Evolutionary conservation across 1,284 basidiomycete genomes (phyloP).

Genomic region (Heterobasidion irregulare): DNA sequence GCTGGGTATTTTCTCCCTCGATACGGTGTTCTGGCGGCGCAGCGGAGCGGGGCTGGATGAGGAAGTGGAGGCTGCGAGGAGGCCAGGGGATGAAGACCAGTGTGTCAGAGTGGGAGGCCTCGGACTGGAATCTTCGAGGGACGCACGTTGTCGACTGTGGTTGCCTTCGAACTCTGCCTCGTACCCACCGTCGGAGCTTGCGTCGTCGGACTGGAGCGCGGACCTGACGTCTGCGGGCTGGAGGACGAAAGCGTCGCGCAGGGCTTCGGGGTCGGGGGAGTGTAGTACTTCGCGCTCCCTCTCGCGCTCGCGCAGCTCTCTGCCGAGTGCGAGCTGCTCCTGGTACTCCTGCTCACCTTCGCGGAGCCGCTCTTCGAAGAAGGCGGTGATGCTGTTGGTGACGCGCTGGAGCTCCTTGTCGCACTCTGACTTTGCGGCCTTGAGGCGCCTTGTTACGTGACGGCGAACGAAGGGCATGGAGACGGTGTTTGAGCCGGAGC

Average conservation of each 20-base stretch:
- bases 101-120: conserved; percentile 39
- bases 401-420: conserved; percentile 92
- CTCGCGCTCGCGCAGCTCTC: conserved; percentile 25
- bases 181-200: conserved; percentile 71
- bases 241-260: conserved; percentile 52
- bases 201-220: conserved; percentile 55
- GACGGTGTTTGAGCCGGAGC: conserved; percentile 59
- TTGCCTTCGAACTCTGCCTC: conserved; percentile 65
- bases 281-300: conserved; percentile 40
- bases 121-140: conserved; percentile 33
- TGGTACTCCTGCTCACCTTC: conserved; percentile 61
- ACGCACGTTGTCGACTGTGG: conserved; percentile 73
- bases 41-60: conserved; percentile 58
- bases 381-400: conserved; percentile 86
- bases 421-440: conserved; percentile 91
- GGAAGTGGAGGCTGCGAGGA: conserved; percentile 52
- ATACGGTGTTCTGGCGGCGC: conserved; percentile 55
- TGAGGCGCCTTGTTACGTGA: conserved; percentile 89
- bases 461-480: conserved; percentile 89
- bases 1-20: conserved; percentile 53
- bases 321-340: conserved; percentile 49
- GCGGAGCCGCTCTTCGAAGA: conserved; percentile 85
- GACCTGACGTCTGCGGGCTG: conserved; percentile 47
- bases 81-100: conserved; percentile 43
- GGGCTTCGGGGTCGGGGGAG: conserved; percentile 37